A percentile compares a stretch with the other conserved stretches of the same genome.
phyloP scores from a whole-genome alignment of 805 yeast species.

The Wickerhamiella shivajii region DNA sequence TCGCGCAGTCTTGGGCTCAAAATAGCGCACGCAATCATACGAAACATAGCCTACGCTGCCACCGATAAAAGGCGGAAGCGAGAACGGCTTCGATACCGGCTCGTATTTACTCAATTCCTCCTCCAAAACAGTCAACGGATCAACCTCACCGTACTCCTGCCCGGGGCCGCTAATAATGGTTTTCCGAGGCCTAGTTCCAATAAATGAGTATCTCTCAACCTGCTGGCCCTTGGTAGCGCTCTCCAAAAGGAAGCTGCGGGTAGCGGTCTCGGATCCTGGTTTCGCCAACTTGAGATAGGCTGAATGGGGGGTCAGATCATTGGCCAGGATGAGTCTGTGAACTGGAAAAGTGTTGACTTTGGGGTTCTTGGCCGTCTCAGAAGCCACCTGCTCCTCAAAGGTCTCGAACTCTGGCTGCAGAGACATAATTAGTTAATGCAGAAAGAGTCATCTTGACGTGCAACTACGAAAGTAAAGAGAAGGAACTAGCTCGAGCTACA shows the following conservation, averaged over 20 bases:
- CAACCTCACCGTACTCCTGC: conserved; percentile 42
- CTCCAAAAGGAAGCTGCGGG: conserved; percentile 71
- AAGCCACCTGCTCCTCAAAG: conserved; percentile 26
- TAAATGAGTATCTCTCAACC: conserved; percentile 78
- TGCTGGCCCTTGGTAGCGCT: conserved; percentile 81
- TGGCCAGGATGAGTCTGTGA: conserved; percentile 56
- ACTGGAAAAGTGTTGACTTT: conserved; percentile 67
- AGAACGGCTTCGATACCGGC: conserved; percentile 68
- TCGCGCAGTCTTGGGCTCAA: conserved; percentile 80
- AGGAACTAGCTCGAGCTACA: too few relatives aligned
- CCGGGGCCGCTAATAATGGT: conserved; percentile 71
- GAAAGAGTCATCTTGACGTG: not conserved
- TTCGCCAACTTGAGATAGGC: conserved; percentile 76
- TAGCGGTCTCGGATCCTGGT: conserved; percentile 36
- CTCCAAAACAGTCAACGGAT: conserved; percentile 67
- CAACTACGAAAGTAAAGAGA: not conserved
- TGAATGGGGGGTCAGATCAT: conserved; percentile 72
- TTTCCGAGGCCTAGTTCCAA: conserved; percentile 76
- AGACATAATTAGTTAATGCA: conserved; percentile 1
- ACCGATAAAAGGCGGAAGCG: conserved; percentile 66
- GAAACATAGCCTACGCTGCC: conserved; percentile 96
- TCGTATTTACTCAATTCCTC: conserved; percentile 48
- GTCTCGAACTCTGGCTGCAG: conserved; percentile 40
- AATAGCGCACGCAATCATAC: conserved; percentile 91
- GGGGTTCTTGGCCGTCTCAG: conserved; percentile 19